A percentile compares a stretch with the other conserved stretches of the same genome.
These are phyloP conservation scores for Ballota nigra DNA, from an alignment of 257 asterid genomes.

Conservation along the genomic window DNA sequence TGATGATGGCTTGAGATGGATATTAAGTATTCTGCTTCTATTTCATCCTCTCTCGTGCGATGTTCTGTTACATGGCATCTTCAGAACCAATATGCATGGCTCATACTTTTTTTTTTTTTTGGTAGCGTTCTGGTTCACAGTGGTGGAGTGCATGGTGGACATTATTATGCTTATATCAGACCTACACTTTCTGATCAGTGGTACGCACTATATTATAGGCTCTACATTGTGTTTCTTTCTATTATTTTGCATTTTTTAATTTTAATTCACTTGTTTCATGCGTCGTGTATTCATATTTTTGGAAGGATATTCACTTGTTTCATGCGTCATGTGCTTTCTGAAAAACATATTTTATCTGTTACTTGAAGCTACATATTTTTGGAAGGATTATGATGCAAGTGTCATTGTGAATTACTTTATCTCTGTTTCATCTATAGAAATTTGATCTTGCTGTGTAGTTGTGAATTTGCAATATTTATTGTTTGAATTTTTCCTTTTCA, in stretches of 20 bases:
- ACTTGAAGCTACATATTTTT: neutral
- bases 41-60: slow-evolving; percentile 1
- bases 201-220: slow-evolving; percentile 28
- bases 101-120: slow-evolving; percentile 19
- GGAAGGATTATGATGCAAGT: slow-evolving; percentile 14
- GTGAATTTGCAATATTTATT: neutral
- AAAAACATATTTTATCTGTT: slow-evolving; percentile 17
- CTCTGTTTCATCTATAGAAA: neutral
- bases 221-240: slow-evolving; percentile 5
- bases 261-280: neutral
- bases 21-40: slow-evolving; percentile 5
- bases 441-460: neutral
- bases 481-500: neutral
- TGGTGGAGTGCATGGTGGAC: slow-evolving; percentile 68
- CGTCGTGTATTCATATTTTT: neutral
- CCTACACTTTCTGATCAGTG: slow-evolving; percentile 61
- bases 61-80: neutral
- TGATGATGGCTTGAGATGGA: slow-evolving; percentile 11
- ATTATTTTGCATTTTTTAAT: neutral
- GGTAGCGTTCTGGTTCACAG: slow-evolving; percentile 60
- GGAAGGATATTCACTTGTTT: no score
- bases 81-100: neutral
- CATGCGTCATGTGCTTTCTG: no score
- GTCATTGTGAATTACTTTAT: neutral
- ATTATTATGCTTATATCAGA: slow-evolving; percentile 56